Evolutionary conservation across 306 rosid species (phyloP), one percentile per base, ranked within the genome.

Genomic region (Alnus rubra): DNA sequence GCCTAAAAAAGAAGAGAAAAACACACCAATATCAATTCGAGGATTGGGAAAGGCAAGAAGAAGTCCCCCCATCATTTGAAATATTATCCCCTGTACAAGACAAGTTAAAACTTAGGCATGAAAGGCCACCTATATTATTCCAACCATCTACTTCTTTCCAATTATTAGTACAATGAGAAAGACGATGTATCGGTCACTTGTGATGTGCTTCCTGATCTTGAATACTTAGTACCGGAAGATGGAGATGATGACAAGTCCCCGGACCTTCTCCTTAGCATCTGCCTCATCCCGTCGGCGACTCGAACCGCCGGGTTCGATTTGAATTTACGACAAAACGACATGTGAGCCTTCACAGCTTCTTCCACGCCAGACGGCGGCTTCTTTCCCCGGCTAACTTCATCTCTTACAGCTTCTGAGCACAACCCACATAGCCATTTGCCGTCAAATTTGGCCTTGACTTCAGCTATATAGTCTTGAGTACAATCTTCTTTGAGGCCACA

Each of bases 341-440:
- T 96, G 92, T 96, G 99, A 75, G 99, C 99, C 50, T 88, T 89
- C 79, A 96, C 84, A 67, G 99, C 99, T 87, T 96, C 99, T 58
- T 93, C 96, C 89, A 90, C 86, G 2, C 86, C 86, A n/a, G 86
- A 85, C 49, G 83, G 77, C 44, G 83, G 78, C 44, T 84, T 89
- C 33, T 90, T 90, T 14, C 87, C 93, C 74, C 89, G 85, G 77
- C 76, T 84, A 39, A 87, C 91, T 83, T 96, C 99, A 72, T 96
- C 98, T 74, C 96, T 89, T 0, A 96, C 99, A 30, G 99, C 99
- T 87, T 96, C 99, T 59, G 99, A 93, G 83, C 99, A 96, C 76
- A 96, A 80, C 77, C 99, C 99, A 87, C 99, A 96, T 1, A 96
- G 84, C 99, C 99, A 96, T 91, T 91, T 96, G 2, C 93, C 97